Evolutionary conservation across 495 filamentous ascomycete genomes (phyloP).

Genomic region (Annulohypoxylon bovei): DNA sequence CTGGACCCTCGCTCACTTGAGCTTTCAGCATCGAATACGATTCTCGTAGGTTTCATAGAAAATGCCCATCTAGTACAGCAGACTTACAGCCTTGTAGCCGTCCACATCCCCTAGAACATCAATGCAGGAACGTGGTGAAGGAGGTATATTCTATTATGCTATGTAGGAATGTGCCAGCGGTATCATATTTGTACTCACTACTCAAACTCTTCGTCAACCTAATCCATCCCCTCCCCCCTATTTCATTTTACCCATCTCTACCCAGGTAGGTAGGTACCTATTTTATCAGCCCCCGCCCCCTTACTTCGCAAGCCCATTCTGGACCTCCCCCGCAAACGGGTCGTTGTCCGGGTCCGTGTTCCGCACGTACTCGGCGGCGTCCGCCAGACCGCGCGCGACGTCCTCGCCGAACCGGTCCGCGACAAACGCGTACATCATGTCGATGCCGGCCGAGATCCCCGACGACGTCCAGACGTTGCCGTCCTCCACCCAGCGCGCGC

Average conservation of each 20-base stretch:
- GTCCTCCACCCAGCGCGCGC: constrained; percentile 72
- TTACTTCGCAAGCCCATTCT: constrained; percentile 12
- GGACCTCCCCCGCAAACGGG: constrained; percentile 44
- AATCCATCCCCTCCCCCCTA: no score
- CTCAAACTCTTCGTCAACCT: no score
- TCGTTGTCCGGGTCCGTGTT: constrained; percentile 47
- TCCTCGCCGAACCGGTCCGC: constrained; percentile 54
- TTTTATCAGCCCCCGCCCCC: neutral
- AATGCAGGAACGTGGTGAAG: no score
- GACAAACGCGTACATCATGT: constrained; percentile 67
- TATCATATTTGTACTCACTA: no score
- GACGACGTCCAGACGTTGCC: constrained; percentile 75
- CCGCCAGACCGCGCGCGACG: constrained; percentile 39
- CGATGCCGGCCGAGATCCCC: constrained; percentile 70
- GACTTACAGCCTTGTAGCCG: no score
- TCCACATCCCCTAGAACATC: no score
- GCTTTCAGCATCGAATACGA: no score
- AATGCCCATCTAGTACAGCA: no score
- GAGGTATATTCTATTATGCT: no score
- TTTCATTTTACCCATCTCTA: neutral
- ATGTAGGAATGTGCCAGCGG: no score
- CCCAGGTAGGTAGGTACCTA: neutral
- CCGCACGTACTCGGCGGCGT: constrained; percentile 49
- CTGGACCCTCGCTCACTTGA: no score
- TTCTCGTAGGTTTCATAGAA: no score